A percentile compares a stretch with the other conserved stretches of the same genome.
Evolutionary conservation across 257 asterid species (phyloP).

Genomic region (Solanum arcanum): DNA sequence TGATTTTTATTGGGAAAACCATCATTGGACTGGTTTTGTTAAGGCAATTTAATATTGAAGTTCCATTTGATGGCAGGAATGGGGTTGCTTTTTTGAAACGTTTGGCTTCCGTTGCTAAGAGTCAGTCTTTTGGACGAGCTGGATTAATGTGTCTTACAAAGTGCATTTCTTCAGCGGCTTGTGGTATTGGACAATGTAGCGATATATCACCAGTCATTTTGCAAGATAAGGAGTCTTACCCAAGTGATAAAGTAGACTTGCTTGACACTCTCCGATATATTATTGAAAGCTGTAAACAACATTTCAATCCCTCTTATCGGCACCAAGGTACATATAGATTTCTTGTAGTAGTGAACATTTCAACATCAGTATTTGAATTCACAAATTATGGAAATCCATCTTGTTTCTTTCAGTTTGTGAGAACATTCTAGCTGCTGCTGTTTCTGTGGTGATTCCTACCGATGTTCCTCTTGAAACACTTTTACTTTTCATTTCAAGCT

Average conservation of each 20-base stretch:
- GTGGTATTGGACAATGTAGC: slow-evolving; percentile 18
- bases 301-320: slow-evolving; percentile 81
- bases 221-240: slow-evolving; percentile 16
- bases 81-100: slow-evolving; percentile 41
- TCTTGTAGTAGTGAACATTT: not conserved
- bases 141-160: slow-evolving; percentile 83
- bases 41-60: not conserved
- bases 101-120: slow-evolving; percentile 53
- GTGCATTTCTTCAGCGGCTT: slow-evolving; percentile 76
- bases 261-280: slow-evolving; percentile 66
- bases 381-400: not conserved
- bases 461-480: slow-evolving; percentile 66
- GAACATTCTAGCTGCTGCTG: slow-evolving; percentile 62
- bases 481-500: slow-evolving; percentile 60
- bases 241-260: slow-evolving; percentile 36
- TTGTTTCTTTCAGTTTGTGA: slow-evolving; percentile 56
- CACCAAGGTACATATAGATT: slow-evolving; percentile 41
- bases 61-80: not conserved
- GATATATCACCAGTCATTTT: slow-evolving; percentile 19
- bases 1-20: not conserved
- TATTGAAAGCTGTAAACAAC: slow-evolving; percentile 74
- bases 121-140: slow-evolving; percentile 72
- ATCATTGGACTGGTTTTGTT: not conserved
- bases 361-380: not conserved
- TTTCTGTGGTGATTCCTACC: slow-evolving; percentile 43